Base-by-base conservation (phyloP, 139 green algal species). In the Tetratostichococcus sp. region DNA sequence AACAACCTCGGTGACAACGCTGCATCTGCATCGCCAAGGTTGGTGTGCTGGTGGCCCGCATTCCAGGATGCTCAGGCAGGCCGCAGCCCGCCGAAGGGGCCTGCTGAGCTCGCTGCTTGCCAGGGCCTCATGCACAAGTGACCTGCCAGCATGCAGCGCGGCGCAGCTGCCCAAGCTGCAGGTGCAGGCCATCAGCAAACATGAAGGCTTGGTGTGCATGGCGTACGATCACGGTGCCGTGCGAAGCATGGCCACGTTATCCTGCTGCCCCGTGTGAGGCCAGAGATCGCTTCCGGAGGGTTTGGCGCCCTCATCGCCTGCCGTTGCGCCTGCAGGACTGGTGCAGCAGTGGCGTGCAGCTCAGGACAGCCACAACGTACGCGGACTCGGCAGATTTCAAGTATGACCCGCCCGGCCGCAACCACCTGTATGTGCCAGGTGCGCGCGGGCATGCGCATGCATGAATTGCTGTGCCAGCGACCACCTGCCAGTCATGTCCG, bases 391-490 rank as follows among this genome's bases (percentile, higher is more conserved):
- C 82, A 5, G 75, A 82, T 1, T 97, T 93, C 80, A 90, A 82
- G 25, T 93, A 91, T 75, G 75, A 68, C 1, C 93, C 93, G 1
- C 84, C 93, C 23, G 93, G 93, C 0, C 83, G 92, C 25, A 97
- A 98, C 83, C 95, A 98, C 67, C 83, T 98, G 6, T 96, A 93
- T 78, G 94, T 98, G 39, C 94, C 92, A 67, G 91, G 92, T 95
- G 66, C 69, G 84, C 25, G 3, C 31, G 62, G 17, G 11, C 50
- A 62, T 5, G 39, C 39, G 39, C 39, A n/a, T n/a, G n/a, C n/a
- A n/a, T n/a, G n/a, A n/a, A n/a, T n/a, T n/a, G n/a, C n/a, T n/a
- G n/a, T n/a, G n/a, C n/a, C n/a, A n/a, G n/a, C n/a, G n/a, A n/a
- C n/a, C n/a, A n/a, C n/a, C n/a, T n/a, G n/a, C n/a, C n/a, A n/a